phyloP scores from a whole-genome alignment of 177 flowering plant genomes.

The Vitis hybrid region DNA sequence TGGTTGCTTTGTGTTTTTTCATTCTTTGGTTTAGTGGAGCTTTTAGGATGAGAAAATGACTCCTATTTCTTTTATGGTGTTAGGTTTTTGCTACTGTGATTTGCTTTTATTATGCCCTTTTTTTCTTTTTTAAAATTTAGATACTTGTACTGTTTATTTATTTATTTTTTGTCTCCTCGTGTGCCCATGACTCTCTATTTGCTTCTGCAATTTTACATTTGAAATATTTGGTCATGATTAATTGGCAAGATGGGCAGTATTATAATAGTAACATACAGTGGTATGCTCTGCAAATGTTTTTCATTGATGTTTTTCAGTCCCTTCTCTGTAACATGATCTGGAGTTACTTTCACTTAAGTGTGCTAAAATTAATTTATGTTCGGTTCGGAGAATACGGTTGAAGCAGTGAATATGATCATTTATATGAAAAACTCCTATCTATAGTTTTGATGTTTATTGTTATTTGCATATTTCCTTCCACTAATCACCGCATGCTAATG shows the following conservation, averaged over 20 bases:
- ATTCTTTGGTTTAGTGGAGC: not conserved
- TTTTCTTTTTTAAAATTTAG: not conserved
- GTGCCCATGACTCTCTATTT: not conserved
- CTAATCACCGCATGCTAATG: no score
- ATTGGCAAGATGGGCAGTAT: not conserved
- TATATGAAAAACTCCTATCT: no score
- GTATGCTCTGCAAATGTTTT: no score
- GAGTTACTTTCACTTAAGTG: no score
- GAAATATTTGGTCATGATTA: not conserved
- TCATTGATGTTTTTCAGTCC: no score
- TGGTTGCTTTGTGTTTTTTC: not conserved
- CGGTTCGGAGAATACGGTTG: no score
- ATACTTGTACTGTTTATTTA: not conserved
- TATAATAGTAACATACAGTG: no score
- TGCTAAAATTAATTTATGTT: no score
- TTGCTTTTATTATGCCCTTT: not conserved
- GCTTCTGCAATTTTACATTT: not conserved
- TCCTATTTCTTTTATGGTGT: not conserved
- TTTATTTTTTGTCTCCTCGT: not conserved
- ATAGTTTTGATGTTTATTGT: no score
- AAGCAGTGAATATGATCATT: no score
- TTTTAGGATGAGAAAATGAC: constrained; percentile 4
- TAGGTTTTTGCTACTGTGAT: not conserved
- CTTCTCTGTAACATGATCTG: no score
- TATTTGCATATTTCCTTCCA: no score